Conservation (phyloP, 306 rosid species). For the Begonia fuchsioides region DNA sequence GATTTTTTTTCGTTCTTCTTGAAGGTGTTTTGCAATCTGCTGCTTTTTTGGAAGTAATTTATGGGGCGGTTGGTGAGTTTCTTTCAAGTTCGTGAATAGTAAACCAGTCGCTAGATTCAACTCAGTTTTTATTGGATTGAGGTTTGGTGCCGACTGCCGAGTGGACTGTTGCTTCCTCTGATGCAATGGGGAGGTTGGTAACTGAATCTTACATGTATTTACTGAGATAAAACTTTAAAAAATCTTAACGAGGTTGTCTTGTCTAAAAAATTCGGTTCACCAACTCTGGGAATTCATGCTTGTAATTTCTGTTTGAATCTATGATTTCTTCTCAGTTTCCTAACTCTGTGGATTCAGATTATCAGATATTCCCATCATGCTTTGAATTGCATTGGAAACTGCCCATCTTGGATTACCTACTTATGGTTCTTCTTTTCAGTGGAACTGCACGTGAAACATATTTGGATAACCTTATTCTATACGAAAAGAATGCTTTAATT, state of each 20-base stretch:
- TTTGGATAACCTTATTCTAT: background rate
- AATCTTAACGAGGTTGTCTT: no score
- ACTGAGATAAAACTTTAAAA: no score
- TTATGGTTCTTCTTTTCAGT: conserved; percentile 39
- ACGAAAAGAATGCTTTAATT: background rate
- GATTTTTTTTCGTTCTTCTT: background rate
- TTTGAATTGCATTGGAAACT: conserved; percentile 48
- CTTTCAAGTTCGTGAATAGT: background rate
- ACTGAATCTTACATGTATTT: no score
- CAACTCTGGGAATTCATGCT: no score
- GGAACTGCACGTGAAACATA: no score
- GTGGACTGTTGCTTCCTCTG: conserved; percentile 67
- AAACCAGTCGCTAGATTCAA: background rate
- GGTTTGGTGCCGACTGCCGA: conserved; percentile 95
- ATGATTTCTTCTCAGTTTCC: no score
- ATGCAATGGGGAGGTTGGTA: conserved; percentile 54
- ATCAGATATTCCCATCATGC: conserved; percentile 78
- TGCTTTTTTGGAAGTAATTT: conserved; percentile 76
- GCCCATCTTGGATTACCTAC: conserved; percentile 80
- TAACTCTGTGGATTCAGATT: conserved; percentile 36
- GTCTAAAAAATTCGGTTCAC: no score
- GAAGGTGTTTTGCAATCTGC: conserved; percentile 66
- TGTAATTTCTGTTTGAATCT: no score
- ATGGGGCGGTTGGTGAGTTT: conserved; percentile 73
- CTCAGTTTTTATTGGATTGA: conserved; percentile 10